Conservation (phyloP, 2,329 filamentous ascomycete species). For the Beauveria medogensis region DNA sequence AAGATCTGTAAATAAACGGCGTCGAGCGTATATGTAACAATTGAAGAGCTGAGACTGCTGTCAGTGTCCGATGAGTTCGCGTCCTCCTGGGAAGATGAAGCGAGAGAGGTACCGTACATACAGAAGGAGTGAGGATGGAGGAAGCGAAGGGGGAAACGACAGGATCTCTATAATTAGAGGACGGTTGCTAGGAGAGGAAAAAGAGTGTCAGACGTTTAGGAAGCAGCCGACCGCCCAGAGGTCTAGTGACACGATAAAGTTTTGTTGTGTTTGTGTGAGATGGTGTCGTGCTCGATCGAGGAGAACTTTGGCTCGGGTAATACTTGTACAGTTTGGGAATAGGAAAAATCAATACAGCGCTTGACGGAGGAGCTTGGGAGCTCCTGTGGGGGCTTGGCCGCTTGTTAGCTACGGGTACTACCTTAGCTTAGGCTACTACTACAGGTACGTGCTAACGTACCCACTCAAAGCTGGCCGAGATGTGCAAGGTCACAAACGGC, state of each 20-base stretch:
- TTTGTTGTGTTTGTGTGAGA: background rate
- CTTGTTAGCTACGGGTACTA: no score
- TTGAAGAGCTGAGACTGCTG: background rate
- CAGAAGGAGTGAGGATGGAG: background rate
- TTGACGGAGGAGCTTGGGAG: background rate
- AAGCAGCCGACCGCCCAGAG: background rate
- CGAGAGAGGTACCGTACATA: background rate
- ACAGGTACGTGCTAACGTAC: background rate
- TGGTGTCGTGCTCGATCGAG: background rate
- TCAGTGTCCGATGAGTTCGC: background rate
- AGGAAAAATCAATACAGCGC: conserved; percentile 2
- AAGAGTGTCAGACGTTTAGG: background rate
- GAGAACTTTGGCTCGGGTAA: background rate
- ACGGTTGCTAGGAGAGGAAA: background rate
- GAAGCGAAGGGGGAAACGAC: background rate
- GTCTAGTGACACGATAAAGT: background rate
- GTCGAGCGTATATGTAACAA: background rate
- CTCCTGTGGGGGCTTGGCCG: background rate
- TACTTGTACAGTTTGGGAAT: background rate
- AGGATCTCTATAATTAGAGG: background rate
- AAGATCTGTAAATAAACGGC: background rate
- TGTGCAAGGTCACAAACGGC: background rate
- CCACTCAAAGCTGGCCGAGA: background rate
- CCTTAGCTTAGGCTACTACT: no score
- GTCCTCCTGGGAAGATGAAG: background rate